A percentile compares a stretch with the other conserved stretches of the same genome.
Evolutionary conservation across 2,329 filamentous ascomycete genomes (phyloP).

Genomic region (Penicillium sp.): DNA sequence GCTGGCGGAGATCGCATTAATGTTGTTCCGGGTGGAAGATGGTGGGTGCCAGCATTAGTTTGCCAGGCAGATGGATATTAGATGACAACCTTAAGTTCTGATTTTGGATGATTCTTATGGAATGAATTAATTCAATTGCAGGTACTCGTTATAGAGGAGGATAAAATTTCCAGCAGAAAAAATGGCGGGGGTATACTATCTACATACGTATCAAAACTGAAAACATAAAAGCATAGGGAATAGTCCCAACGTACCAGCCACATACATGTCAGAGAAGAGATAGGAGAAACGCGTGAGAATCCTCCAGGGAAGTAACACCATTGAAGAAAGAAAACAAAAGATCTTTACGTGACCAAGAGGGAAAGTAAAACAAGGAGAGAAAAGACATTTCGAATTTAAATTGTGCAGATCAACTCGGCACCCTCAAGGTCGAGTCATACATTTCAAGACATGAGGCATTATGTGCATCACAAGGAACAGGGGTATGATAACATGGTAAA

Average conservation of each 20-base stretch:
- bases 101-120: background rate
- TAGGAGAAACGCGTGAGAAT: background rate
- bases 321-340: conserved; percentile 12
- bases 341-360: conserved; percentile 1
- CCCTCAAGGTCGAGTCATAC: conserved; percentile 19
- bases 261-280: background rate
- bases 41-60: background rate
- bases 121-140: background rate
- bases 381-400: conserved; percentile 19
- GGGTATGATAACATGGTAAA: conserved; percentile 33
- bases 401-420: conserved; percentile 21
- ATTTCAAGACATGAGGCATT: conserved; percentile 31
- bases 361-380: conserved; percentile 5
- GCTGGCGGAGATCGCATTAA: conserved; percentile 33
- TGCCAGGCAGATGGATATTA: background rate
- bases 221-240: background rate
- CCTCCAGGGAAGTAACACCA: background rate
- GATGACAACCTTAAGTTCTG: background rate
- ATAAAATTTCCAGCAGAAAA: background rate
- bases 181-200: conserved; percentile 17
- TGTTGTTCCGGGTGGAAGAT: conserved; percentile 27
- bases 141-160: background rate
- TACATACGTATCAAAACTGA: conserved; percentile 16
- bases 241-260: background rate
- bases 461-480: conserved; percentile 31